Evolutionary conservation across 768 basidiomycete species (phyloP).

Genomic region (Rossbeevera mucosa): DNA sequence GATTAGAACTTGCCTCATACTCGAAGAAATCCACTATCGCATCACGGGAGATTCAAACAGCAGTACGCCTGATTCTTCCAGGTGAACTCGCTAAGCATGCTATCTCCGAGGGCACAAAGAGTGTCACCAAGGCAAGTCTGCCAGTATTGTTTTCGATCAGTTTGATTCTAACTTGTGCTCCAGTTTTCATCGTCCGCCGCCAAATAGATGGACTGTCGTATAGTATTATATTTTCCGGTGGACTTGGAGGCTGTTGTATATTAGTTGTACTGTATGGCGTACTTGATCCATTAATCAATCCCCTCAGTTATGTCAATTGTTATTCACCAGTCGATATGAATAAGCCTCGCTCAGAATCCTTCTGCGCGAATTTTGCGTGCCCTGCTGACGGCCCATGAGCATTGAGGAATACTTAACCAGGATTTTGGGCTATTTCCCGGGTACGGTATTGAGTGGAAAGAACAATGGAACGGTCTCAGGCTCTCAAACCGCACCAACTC

Average conservation of each 20-base stretch:
- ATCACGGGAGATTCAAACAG: slow-evolving; percentile 96
- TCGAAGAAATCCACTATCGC: slow-evolving; percentile 99
- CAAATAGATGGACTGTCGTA: slow-evolving; percentile 29
- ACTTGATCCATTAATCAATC: slow-evolving; percentile 28
- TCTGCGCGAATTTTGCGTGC: neutral
- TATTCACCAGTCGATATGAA: neutral
- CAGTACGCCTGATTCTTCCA: slow-evolving; percentile 91
- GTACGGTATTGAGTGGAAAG: neutral
- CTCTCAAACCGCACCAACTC: neutral
- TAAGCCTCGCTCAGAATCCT: neutral
- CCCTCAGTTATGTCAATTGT: neutral
- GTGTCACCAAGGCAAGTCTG: slow-evolving; percentile 52
- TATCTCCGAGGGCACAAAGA: slow-evolving; percentile 90
- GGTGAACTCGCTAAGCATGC: slow-evolving; percentile 99
- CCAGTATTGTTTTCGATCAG: neutral
- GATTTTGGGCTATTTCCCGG: neutral
- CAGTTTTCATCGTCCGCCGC: slow-evolving; percentile 45
- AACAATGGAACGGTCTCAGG: neutral
- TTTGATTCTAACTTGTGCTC: neutral
- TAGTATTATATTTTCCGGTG: slow-evolving; percentile 19
- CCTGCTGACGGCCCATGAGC: neutral
- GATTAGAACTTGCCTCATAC: slow-evolving; percentile 87
- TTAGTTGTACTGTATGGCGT: slow-evolving; percentile 33
- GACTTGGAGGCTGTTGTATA: slow-evolving; percentile 27
- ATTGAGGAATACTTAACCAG: neutral